phyloP scores from a whole-genome alignment of 805 yeast species.

The Candida silvicultrix region DNA sequence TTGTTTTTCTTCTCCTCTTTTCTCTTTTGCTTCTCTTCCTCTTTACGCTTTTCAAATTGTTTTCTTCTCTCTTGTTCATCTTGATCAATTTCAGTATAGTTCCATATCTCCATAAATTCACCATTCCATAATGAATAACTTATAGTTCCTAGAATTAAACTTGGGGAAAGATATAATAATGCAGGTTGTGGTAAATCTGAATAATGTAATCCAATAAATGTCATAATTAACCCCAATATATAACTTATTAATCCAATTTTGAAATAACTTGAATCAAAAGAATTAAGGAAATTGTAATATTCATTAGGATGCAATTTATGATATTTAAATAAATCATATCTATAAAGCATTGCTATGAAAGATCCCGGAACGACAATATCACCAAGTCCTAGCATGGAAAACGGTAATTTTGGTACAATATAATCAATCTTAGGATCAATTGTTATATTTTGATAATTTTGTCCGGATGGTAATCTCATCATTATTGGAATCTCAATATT shows the following conservation, averaged over 20 bases:
- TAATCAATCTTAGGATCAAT: neutral
- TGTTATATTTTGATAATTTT: neutral
- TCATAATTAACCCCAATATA: conserved; percentile 34
- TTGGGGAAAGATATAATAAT: conserved; percentile 55
- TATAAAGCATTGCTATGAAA: conserved; percentile 43
- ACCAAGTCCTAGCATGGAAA: conserved; percentile 54
- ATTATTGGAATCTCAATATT: conserved; percentile 42
- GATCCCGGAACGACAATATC: conserved; percentile 60
- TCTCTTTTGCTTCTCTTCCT: too few species aligned
- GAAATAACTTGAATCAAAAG: conserved; percentile 41
- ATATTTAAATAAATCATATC: conserved; percentile 43
- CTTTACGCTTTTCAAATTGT: conserved; percentile 7
- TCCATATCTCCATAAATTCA: conserved; percentile 26
- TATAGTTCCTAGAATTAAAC: conserved; percentile 28
- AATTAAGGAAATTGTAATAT: conserved; percentile 34
- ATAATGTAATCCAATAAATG: conserved; percentile 33
- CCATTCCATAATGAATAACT: conserved; percentile 30
- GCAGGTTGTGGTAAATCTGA: conserved; percentile 60
- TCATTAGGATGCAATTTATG: conserved; percentile 25
- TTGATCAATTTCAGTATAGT: conserved; percentile 27
- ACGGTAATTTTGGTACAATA: conserved; percentile 11
- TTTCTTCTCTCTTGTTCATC: conserved; percentile 11
- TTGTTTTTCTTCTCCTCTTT: too few species aligned
- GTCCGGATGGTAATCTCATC: conserved; percentile 19
- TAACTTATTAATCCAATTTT: conserved; percentile 40